Conservation (phyloP, 2,329 filamentous ascomycete species). For the Trichothecium sympodiale region DNA sequence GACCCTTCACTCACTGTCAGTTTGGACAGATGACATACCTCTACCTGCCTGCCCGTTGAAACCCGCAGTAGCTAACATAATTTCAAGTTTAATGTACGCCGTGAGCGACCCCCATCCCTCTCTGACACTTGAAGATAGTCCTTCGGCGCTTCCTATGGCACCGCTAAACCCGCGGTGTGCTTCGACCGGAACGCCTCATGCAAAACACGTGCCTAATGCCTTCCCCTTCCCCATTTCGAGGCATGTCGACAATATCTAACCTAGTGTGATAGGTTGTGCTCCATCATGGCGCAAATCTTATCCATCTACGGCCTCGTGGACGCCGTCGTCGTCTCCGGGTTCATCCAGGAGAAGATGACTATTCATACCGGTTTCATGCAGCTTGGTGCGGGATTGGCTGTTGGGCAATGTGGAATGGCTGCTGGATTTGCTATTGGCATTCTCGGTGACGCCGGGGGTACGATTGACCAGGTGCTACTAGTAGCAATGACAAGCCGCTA, state of each 20-base stretch:
- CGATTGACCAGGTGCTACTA: conserved; percentile 7
- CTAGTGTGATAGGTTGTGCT: conserved; percentile 18
- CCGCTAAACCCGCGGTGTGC: conserved; percentile 30
- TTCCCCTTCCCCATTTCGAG: background rate
- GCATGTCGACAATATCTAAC: background rate
- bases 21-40: too few relatives aligned
- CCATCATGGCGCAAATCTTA: conserved; percentile 36
- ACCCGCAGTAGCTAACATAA: too few relatives aligned
- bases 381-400: conserved; percentile 30
- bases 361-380: conserved; percentile 31
- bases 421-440: conserved; percentile 36
- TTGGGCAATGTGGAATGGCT: conserved; percentile 32
- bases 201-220: conserved; percentile 26
- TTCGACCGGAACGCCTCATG: conserved; percentile 32
- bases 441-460: conserved; percentile 32
- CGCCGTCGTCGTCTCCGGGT: conserved; percentile 31
- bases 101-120: too few relatives aligned
- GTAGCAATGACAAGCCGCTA: conserved; percentile 17
- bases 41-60: too few relatives aligned
- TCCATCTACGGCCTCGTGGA: conserved; percentile 35
- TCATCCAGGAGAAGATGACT: conserved; percentile 28
- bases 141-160: conserved; percentile 34
- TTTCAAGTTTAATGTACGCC: too few relatives aligned
- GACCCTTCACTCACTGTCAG: too few relatives aligned
- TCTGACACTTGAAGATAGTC: too few relatives aligned